These are phyloP conservation scores for Smallanthus sonchifolius DNA, from an alignment of 129 eudicot species.

Conservation along the genomic window DNA sequence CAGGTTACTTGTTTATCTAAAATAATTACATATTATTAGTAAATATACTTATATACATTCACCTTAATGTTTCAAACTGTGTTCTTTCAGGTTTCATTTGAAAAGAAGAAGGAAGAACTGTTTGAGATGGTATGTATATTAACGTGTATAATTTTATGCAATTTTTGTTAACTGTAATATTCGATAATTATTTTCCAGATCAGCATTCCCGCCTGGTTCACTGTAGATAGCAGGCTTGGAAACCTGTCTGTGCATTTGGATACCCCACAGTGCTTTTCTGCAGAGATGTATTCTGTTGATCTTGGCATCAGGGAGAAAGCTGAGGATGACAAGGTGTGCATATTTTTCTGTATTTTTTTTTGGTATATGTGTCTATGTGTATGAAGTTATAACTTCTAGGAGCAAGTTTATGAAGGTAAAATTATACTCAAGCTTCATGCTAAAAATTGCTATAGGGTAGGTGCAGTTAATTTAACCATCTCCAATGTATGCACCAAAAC, in stretches of 20 bases:
- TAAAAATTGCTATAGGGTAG: not conserved
- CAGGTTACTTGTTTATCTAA: conserved; percentile 40
- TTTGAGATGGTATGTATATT: conserved; percentile 76
- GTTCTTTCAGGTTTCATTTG: conserved; percentile 67
- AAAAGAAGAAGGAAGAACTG: conserved; percentile 83
- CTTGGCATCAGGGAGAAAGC: conserved; percentile 76
- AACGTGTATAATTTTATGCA: conserved; percentile 6
- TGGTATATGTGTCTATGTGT: not conserved
- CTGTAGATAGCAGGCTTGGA: conserved; percentile 90
- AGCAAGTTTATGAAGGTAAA: not conserved
- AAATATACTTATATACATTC: not conserved
- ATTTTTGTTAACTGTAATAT: conserved; percentile 21
- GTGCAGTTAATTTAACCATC: not conserved
- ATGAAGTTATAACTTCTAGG: not conserved
- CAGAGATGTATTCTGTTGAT: conserved; percentile 97
- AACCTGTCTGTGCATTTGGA: conserved; percentile 91
- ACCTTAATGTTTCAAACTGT: not conserved
- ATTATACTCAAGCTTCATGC: not conserved
- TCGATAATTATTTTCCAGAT: conserved; percentile 48
- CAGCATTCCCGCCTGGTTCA: conserved; percentile 98
- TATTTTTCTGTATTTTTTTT: conserved; percentile 11
- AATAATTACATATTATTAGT: not conserved
- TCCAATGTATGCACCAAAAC: not conserved
- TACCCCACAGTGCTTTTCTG: conserved; percentile 93
- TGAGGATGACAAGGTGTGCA: conserved; percentile 92